Evolutionary conservation across 139 green algal genomes (phyloP).

Genomic region (Auxenochlorella pyrenoidosa): DNA sequence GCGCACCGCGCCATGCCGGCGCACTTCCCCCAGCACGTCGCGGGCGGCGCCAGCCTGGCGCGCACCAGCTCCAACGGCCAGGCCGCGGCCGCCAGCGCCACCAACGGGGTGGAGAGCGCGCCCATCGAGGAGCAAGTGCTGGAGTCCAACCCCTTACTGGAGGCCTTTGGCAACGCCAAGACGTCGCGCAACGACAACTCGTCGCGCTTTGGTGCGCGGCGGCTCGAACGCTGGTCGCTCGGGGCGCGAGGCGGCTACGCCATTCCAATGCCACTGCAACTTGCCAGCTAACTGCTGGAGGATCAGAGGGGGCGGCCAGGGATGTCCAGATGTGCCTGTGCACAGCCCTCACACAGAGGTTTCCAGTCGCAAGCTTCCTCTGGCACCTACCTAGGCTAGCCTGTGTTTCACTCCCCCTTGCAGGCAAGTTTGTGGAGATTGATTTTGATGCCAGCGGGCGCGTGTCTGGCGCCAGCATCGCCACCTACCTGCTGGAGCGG

Average conservation of each 20-base stretch:
- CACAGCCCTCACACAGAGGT: background rate
- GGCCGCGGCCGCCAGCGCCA: background rate
- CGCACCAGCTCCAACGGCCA: slow-evolving; percentile 8
- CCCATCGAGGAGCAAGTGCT: slow-evolving; percentile 77
- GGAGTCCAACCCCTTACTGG: slow-evolving; percentile 89
- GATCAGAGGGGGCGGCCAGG: no score
- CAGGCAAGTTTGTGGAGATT: slow-evolving; percentile 89
- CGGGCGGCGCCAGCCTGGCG: background rate
- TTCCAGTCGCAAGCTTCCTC: no score
- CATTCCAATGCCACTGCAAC: background rate
- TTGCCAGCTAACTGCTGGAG: no score
- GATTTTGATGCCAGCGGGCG: slow-evolving; percentile 73
- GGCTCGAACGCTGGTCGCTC: no score
- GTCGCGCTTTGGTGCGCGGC: slow-evolving; percentile 10
- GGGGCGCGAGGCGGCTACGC: no score
- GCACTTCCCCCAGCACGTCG: background rate
- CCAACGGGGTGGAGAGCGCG: slow-evolving; percentile 28
- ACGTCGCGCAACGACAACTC: slow-evolving; percentile 78
- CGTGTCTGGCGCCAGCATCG: slow-evolving; percentile 66
- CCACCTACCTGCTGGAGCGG: slow-evolving; percentile 84
- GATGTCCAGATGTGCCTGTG: background rate
- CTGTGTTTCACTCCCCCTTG: background rate
- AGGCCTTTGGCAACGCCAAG: slow-evolving; percentile 93
- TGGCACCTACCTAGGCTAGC: no score
- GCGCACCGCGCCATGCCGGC: slow-evolving; percentile 52